phyloP scores from a whole-genome alignment of 148 eudicot species.

The Persicaria maculosa region DNA sequence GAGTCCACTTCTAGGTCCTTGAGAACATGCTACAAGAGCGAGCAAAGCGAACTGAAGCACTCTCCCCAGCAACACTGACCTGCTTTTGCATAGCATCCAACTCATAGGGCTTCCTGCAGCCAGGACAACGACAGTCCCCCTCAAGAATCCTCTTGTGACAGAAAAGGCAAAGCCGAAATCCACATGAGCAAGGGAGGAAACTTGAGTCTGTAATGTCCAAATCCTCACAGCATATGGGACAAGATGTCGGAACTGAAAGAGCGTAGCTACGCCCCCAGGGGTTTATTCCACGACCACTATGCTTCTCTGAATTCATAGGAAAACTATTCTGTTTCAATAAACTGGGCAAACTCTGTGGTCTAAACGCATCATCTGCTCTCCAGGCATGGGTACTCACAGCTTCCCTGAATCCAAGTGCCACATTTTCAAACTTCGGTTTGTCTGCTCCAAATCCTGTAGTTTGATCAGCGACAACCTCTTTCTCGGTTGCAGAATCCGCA shows the following conservation, averaged over 20 bases:
- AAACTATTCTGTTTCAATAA: slow-evolving; percentile 67
- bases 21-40: slow-evolving; percentile 79
- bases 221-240: slow-evolving; percentile 94
- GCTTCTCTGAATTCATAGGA: slow-evolving; percentile 45
- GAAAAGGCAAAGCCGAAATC: slow-evolving; percentile 88
- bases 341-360: slow-evolving; percentile 82
- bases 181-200: slow-evolving; percentile 82
- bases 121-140: slow-evolving; percentile 89
- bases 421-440: slow-evolving; percentile 26
- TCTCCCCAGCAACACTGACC: slow-evolving; percentile 40
- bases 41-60: slow-evolving; percentile 46
- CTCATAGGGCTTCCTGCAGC: slow-evolving; percentile 86
- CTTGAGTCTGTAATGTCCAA: slow-evolving; percentile 76
- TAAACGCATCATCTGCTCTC: slow-evolving; percentile 76
- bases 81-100: slow-evolving; percentile 39
- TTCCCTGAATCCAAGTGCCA: slow-evolving; percentile 21
- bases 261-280: slow-evolving; percentile 45
- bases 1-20: slow-evolving; percentile 46
- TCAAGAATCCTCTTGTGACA: slow-evolving; percentile 93
- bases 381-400: slow-evolving; percentile 42
- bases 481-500: slow-evolving; percentile 14
- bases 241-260: slow-evolving; percentile 37
- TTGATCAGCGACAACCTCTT: slow-evolving; percentile 12
- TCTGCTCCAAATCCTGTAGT: slow-evolving; percentile 12
- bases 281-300: slow-evolving; percentile 26